phyloP scores from a whole-genome alignment of 2,329 filamentous ascomycete species.

The Penicillium sp. region DNA sequence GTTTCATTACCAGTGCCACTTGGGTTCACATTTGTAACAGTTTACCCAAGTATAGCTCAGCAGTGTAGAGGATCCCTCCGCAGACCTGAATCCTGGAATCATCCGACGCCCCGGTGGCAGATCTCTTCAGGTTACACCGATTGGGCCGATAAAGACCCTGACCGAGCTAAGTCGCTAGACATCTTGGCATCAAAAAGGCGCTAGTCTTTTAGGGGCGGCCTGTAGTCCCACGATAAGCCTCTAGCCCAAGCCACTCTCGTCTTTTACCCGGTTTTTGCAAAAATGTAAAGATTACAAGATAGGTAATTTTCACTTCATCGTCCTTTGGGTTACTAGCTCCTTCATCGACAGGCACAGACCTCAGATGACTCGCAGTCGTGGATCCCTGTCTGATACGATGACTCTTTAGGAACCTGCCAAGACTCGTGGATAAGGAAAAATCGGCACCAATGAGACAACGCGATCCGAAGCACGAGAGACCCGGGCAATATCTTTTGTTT shows the following conservation, averaged over 20 bases:
- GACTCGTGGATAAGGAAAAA: not conserved
- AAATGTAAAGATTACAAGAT: no score
- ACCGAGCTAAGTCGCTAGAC: not conserved
- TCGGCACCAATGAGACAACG: not conserved
- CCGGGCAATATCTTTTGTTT: not conserved
- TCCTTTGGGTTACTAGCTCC: not conserved
- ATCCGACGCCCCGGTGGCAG: not conserved
- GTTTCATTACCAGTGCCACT: not conserved
- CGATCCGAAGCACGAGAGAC: not conserved
- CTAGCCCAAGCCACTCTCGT: no score
- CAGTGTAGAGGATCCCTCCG: not conserved
- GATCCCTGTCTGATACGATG: not conserved
- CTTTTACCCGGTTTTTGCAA: no score
- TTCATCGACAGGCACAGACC: not conserved
- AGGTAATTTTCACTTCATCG: not conserved
- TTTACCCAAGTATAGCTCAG: not conserved
- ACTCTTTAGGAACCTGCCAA: not conserved
- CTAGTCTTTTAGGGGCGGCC: no score
- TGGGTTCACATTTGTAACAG: not conserved
- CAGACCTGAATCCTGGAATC: not conserved
- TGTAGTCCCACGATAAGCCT: no score
- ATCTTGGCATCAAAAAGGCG: not conserved
- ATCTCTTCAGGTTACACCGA: not conserved
- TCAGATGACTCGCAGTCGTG: not conserved
- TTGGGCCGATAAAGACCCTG: conserved; percentile 12